Evolutionary conservation across 306 rosid species (phyloP).

Genomic region (Arachis stenosperma): DNA sequence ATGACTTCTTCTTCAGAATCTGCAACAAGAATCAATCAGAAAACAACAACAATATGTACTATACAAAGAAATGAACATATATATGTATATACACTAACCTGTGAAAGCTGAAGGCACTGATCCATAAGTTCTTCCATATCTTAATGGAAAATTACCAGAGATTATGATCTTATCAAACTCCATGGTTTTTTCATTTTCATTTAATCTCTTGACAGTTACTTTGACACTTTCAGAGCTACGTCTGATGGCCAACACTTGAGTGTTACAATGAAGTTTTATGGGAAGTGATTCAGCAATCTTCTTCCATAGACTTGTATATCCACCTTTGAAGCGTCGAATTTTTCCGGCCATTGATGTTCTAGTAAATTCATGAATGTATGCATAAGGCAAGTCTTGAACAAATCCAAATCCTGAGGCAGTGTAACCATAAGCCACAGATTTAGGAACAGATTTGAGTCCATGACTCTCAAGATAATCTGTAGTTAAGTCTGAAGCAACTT

Average conservation of each 20-base stretch:
- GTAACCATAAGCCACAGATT: constrained; percentile 89
- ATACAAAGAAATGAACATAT: constrained; percentile 31
- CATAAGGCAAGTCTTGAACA: constrained; percentile 89
- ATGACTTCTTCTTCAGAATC: constrained; percentile 62
- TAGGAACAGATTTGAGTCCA: constrained; percentile 73
- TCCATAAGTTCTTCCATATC: constrained; percentile 70
- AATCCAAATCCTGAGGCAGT: constrained; percentile 97
- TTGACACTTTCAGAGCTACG: constrained; percentile 51
- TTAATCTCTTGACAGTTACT: constrained; percentile 51
- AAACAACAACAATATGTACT: not conserved
- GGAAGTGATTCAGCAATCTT: constrained; percentile 75
- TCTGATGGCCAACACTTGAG: constrained; percentile 66
- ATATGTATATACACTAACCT: constrained; percentile 42
- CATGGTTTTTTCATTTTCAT: constrained; percentile 48
- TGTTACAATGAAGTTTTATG: constrained; percentile 61
- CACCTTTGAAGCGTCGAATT: constrained; percentile 83
- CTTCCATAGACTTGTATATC: constrained; percentile 84
- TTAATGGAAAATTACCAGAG: constrained; percentile 81
- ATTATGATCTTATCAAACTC: constrained; percentile 84
- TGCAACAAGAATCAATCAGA: constrained; percentile 43
- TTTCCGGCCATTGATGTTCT: constrained; percentile 98
- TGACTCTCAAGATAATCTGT: constrained; percentile 59
- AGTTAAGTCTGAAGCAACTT: constrained; percentile 68
- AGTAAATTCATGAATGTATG: constrained; percentile 87
- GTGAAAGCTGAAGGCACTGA: constrained; percentile 50